Evolutionary conservation across 2,329 filamentous ascomycete species (phyloP).

Genomic region (Colletotrichum navitas): DNA sequence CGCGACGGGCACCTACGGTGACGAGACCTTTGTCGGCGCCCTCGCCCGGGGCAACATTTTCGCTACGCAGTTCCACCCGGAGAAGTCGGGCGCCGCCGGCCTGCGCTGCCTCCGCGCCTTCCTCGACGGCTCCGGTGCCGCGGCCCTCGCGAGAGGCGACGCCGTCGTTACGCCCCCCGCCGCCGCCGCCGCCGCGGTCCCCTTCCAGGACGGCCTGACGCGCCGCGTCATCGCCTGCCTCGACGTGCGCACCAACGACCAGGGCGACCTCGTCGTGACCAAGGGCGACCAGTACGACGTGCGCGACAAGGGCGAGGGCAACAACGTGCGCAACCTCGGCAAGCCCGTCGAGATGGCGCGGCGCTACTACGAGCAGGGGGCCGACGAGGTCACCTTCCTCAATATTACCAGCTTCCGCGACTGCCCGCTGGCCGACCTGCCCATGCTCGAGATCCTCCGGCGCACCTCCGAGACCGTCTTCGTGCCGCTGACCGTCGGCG

Average conservation of each 20-base stretch:
- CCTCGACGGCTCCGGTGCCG: constrained; percentile 75
- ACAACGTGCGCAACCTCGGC: constrained; percentile 87
- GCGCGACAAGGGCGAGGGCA: constrained; percentile 80
- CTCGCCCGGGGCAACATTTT: constrained; percentile 88
- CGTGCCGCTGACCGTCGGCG: constrained; percentile 94
- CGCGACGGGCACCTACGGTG: constrained; percentile 89
- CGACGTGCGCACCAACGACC: constrained; percentile 94
- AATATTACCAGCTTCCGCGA: constrained; percentile 99
- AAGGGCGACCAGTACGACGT: constrained; percentile 99
- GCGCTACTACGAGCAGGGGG: constrained; percentile 95
- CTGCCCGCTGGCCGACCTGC: constrained; percentile 89
- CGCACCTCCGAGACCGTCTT: constrained; percentile 92
- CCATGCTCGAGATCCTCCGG: constrained; percentile 95
- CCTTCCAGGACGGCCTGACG: constrained; percentile 78
- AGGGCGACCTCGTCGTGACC: constrained; percentile 94
- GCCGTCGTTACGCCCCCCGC: constrained; percentile 7
- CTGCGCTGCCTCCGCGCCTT: constrained; percentile 88
- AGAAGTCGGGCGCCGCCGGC: constrained; percentile 94
- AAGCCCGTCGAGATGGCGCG: constrained; percentile 96
- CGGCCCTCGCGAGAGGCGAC: constrained; percentile 57
- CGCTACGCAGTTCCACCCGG: constrained; percentile 96
- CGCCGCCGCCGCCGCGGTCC: constrained; percentile 40
- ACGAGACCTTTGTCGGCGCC: constrained; percentile 91
- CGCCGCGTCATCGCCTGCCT: constrained; percentile 94
- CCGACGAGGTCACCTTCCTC: constrained; percentile 96